Percentiles rank a stretch among this genome's conserved stretches.
phyloP scores from a whole-genome alignment of 1,139 yeast species.

The Zygoascus sp. region DNA sequence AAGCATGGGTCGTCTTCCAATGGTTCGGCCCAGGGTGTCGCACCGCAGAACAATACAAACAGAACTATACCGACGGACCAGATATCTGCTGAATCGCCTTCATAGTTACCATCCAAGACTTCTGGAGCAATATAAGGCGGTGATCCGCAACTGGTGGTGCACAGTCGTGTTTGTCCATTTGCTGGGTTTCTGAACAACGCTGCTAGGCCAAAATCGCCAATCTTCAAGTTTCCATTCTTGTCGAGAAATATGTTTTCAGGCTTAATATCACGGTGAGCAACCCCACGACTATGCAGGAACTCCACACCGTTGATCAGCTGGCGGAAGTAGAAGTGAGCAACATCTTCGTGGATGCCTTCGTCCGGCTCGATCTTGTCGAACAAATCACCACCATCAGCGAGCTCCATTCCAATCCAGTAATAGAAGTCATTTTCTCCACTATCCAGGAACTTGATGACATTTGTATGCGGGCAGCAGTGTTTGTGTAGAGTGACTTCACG shows the following conservation, averaged over 20 bases:
- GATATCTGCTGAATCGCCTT: constrained; percentile 38
- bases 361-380: constrained; percentile 75
- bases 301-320: constrained; percentile 55
- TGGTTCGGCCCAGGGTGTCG: constrained; percentile 66
- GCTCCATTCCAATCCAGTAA: constrained; percentile 60
- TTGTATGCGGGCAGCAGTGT: constrained; percentile 52
- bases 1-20: constrained; percentile 47
- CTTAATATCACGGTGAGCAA: constrained; percentile 84
- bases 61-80: constrained; percentile 65
- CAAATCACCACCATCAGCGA: constrained; percentile 66
- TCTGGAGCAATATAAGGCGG: constrained; percentile 76
- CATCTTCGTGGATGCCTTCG: constrained; percentile 58
- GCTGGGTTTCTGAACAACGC: constrained; percentile 51
- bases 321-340: constrained; percentile 63
- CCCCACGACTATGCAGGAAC: constrained; percentile 62
- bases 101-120: constrained; percentile 39
- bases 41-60: constrained; percentile 56
- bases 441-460: constrained; percentile 50
- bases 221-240: constrained; percentile 54
- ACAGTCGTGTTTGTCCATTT: constrained; percentile 53
- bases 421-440: constrained; percentile 50
- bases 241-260: constrained; percentile 83
- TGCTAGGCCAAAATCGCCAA: constrained; percentile 68
- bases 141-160: constrained; percentile 43
- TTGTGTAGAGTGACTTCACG: constrained; percentile 53